Conservation (phyloP, 2,329 filamentous ascomycete species). For the Cladosporium sp. region DNA sequence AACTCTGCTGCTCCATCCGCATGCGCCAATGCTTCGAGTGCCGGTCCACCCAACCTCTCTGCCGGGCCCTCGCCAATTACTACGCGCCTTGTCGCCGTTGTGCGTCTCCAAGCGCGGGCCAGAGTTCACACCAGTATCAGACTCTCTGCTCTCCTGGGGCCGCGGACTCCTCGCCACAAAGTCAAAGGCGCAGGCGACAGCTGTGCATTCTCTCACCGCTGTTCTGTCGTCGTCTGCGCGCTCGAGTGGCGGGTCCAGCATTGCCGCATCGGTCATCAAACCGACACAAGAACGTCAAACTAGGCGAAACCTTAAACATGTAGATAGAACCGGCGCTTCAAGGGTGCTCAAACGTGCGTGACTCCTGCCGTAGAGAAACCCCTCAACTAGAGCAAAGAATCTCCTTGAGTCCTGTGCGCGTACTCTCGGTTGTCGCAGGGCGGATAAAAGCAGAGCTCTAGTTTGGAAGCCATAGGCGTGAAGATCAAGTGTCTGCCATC, state of each 20-base stretch:
- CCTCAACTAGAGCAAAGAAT: too few species aligned
- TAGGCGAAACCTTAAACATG: slow-evolving; percentile 11
- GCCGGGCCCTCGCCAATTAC: slow-evolving; percentile 12
- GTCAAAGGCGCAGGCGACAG: slow-evolving; percentile 1
- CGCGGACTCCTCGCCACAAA: background rate
- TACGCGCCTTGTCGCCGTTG: slow-evolving; percentile 8
- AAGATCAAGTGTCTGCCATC: too few species aligned
- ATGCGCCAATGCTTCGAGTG: slow-evolving; percentile 8
- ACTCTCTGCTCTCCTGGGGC: background rate
- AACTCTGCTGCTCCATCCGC: background rate
- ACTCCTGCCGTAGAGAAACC: too few species aligned
- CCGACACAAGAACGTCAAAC: slow-evolving; percentile 8
- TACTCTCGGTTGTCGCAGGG: too few species aligned
- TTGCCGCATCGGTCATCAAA: slow-evolving; percentile 7
- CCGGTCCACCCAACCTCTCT: slow-evolving; percentile 10
- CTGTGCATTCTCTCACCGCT: slow-evolving; percentile 4
- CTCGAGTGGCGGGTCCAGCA: slow-evolving; percentile 5
- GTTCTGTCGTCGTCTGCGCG: slow-evolving; percentile 1
- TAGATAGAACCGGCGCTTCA: too few species aligned
- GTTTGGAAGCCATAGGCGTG: too few species aligned
- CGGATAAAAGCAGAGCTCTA: too few species aligned
- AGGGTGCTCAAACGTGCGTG: too few species aligned
- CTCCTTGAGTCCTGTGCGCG: too few species aligned
- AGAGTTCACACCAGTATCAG: slow-evolving; percentile 10
- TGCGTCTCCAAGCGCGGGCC: slow-evolving; percentile 9